Percentiles rank a stretch among this genome's conserved stretches.
phyloP scores from a whole-genome alignment of 129 eudicot species.

The Dittrichia graveolens region DNA sequence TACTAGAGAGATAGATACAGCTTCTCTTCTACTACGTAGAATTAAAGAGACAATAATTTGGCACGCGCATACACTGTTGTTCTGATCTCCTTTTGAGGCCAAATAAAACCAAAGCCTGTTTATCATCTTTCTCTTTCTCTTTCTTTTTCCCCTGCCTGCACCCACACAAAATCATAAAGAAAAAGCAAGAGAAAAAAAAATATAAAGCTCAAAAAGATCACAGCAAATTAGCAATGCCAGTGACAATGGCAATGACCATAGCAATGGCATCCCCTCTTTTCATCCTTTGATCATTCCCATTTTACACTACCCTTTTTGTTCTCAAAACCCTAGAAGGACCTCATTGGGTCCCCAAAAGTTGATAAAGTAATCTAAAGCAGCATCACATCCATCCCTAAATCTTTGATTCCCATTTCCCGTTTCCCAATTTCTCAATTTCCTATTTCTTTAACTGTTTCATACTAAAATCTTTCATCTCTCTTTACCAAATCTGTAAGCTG shows the following conservation, averaged over 20 bases:
- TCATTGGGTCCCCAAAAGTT: constrained; percentile 23
- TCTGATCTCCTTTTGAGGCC: constrained; percentile 44
- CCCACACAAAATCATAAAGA: background rate
- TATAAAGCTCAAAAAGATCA: constrained; percentile 11
- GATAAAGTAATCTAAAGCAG: constrained; percentile 24
- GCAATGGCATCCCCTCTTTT: constrained; percentile 18
- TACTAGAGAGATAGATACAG: background rate
- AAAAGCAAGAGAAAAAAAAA: background rate
- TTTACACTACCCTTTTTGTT: constrained; percentile 1
- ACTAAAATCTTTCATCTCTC: constrained; percentile 23
- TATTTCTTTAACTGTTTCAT: background rate
- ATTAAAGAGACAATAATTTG: constrained; percentile 26
- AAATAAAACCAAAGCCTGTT: constrained; percentile 42
- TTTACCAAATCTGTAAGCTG: constrained; percentile 34
- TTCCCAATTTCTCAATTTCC: constrained; percentile 27
- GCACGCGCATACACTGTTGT: constrained; percentile 38
- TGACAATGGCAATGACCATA: background rate
- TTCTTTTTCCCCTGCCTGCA: background rate
- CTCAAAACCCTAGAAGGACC: constrained; percentile 26
- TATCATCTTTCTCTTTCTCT: constrained; percentile 39
- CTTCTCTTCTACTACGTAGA: background rate
- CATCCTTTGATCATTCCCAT: constrained; percentile 31
- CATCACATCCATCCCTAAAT: background rate
- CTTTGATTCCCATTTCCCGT: constrained; percentile 7
- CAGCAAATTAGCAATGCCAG: background rate